Conservation (phyloP, 192 early-diverging fungal genomes). For the Podila verticillata region DNA sequence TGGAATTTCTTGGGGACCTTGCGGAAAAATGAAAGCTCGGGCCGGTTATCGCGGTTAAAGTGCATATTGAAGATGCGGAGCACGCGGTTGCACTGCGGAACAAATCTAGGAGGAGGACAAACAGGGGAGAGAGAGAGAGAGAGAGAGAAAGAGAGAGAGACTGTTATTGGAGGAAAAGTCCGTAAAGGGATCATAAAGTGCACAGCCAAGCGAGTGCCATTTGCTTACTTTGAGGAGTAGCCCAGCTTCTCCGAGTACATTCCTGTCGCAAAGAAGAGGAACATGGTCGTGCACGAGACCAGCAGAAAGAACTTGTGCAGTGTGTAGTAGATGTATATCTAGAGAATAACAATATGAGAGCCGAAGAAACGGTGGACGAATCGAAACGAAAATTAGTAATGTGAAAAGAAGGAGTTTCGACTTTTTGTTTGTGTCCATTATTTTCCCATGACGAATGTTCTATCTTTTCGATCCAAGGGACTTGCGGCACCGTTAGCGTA, state of each 20-base stretch:
- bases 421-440: no score
- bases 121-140: conserved; percentile 4
- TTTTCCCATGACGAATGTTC: no score
- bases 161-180: neutral
- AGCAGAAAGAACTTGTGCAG: conserved; percentile 52
- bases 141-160: neutral
- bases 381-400: neutral
- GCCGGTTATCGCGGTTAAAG: conserved; percentile 58
- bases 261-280: conserved; percentile 63
- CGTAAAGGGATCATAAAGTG: neutral
- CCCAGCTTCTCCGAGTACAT: conserved; percentile 68
- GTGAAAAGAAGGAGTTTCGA: neutral
- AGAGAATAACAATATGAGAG: conserved; percentile 2
- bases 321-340: conserved; percentile 38
- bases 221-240: conserved; percentile 62
- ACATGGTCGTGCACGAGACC: conserved; percentile 49
- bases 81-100: conserved; percentile 67
- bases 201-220: neutral
- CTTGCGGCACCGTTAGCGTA: conserved; percentile 11
- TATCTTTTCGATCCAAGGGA: no score
- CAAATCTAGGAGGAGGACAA: conserved; percentile 50
- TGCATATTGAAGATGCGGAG: conserved; percentile 66
- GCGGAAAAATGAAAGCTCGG: conserved; percentile 58
- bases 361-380: neutral
- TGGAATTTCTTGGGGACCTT: conserved; percentile 65